phyloP scores from a whole-genome alignment of 164 flowering plant genomes.

The Sextonia rubra region DNA sequence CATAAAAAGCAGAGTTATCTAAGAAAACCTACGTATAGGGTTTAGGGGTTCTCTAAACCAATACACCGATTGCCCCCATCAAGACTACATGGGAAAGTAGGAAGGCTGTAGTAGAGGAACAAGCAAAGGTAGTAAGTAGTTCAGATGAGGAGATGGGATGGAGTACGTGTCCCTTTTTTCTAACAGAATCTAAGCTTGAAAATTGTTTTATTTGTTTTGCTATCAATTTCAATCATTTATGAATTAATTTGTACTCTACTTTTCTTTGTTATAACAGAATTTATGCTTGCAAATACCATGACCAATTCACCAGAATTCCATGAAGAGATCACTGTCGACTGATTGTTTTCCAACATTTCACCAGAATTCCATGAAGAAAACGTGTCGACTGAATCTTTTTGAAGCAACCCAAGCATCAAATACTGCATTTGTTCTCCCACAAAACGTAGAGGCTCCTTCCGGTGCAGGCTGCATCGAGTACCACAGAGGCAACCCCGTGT shows the following conservation, averaged over 20 bases:
- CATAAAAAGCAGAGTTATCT: no score
- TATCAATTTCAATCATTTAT: no score
- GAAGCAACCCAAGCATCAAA: slow-evolving; percentile 3
- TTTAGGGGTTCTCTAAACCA: no score
- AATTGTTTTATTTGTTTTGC: no score
- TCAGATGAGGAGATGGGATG: no score
- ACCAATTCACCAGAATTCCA: background rate
- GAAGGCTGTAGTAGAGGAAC: no score
- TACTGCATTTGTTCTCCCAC: slow-evolving; percentile 20
- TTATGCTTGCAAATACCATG: background rate
- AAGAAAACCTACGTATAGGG: no score
- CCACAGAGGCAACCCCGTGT: background rate
- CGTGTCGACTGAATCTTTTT: slow-evolving; percentile 17
- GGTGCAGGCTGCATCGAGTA: slow-evolving; percentile 15
- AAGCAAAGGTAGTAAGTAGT: no score
- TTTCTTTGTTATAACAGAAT: background rate
- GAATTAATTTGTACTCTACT: background rate
- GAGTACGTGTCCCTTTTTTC: no score
- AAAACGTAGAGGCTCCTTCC: slow-evolving; percentile 18
- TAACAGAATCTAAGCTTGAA: no score
- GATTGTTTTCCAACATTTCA: slow-evolving; percentile 12
- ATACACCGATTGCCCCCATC: no score
- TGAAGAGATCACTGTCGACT: slow-evolving; percentile 6
- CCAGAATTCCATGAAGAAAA: slow-evolving; percentile 12
- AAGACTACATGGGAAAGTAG: no score